These are phyloP conservation scores for Alnus rubra DNA, from an alignment of 306 rosid species.

Conservation along the genomic window DNA sequence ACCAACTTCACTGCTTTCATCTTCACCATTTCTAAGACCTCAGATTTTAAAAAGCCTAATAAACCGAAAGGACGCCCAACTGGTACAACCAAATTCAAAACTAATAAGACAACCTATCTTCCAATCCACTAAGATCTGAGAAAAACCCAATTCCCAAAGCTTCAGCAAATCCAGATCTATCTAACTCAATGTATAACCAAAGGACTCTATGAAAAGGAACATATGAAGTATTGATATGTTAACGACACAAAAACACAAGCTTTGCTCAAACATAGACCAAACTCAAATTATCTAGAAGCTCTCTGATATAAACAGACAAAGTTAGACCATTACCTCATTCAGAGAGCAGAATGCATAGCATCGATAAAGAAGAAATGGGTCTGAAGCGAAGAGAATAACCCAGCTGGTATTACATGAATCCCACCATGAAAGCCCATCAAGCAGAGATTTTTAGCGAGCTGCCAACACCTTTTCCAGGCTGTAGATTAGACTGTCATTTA, in stretches of 20 bases:
- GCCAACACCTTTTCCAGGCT: slow-evolving; percentile 54
- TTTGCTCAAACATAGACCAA: slow-evolving; percentile 24
- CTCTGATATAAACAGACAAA: slow-evolving; percentile 24
- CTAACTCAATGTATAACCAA: slow-evolving; percentile 20
- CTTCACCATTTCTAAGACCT: slow-evolving; percentile 35
- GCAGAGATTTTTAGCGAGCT: slow-evolving; percentile 30
- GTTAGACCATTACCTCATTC: slow-evolving; percentile 30
- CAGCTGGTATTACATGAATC: slow-evolving; percentile 28
- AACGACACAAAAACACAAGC: slow-evolving; percentile 11
- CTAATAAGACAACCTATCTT: slow-evolving; percentile 13
- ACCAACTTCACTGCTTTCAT: slow-evolving; percentile 46
- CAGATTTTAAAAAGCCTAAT: slow-evolving; percentile 17
- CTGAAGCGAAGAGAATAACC: slow-evolving; percentile 18
- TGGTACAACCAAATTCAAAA: neutral
- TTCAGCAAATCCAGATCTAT: slow-evolving; percentile 31
- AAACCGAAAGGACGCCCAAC: slow-evolving; percentile 9
- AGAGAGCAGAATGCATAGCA: slow-evolving; percentile 12
- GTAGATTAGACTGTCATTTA: slow-evolving; percentile 49
- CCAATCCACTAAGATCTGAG: slow-evolving; percentile 20
- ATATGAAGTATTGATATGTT: neutral
- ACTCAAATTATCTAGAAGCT: slow-evolving; percentile 1
- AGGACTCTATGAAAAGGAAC: neutral
- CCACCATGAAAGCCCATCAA: slow-evolving; percentile 31
- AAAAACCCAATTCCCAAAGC: slow-evolving; percentile 22
- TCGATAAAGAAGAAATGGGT: slow-evolving; percentile 28